These are phyloP conservation scores for Nyssa sinensis DNA, from an alignment of 148 eudicot species.

Conservation along the genomic window DNA sequence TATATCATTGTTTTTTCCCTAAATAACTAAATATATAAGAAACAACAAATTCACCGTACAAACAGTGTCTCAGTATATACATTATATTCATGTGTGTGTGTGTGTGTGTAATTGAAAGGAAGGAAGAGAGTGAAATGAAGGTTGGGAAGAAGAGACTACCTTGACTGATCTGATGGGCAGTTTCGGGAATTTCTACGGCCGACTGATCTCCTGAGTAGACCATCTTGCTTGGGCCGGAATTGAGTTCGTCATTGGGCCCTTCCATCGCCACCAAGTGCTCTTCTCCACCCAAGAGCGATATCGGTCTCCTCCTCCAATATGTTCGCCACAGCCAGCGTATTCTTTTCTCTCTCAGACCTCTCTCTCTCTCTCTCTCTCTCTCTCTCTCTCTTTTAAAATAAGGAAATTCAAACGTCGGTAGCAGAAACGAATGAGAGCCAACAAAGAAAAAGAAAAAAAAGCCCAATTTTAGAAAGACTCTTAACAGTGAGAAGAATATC, in stretches of 20 bases:
- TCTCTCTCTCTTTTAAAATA: neutral
- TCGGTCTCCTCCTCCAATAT: conserved; percentile 9
- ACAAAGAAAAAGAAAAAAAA: neutral
- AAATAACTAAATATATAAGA: neutral
- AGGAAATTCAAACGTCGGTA: neutral
- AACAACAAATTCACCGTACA: neutral
- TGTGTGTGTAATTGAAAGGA: no score
- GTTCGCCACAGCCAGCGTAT: conserved; percentile 5
- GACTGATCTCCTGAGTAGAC: conserved; percentile 11
- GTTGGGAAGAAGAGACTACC: conserved; percentile 35
- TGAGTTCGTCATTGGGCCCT: neutral
- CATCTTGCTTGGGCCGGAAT: neutral
- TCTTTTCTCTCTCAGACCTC: no score
- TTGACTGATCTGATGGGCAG: conserved; percentile 79
- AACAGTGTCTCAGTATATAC: no score
- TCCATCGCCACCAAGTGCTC: conserved; percentile 8
- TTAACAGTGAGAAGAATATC: no score
- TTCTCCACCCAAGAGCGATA: conserved; percentile 8
- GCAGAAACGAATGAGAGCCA: neutral
- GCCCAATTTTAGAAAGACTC: neutral
- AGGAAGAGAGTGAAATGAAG: neutral
- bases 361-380: neutral
- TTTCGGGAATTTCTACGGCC: conserved; percentile 49
- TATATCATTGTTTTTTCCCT: no score
- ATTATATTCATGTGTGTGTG: no score